A percentile compares a stretch with the other conserved stretches of the same genome.
Evolutionary conservation across 75 land plant genomes (phyloP).

Genomic region (Pseudotsuga menziesii): DNA sequence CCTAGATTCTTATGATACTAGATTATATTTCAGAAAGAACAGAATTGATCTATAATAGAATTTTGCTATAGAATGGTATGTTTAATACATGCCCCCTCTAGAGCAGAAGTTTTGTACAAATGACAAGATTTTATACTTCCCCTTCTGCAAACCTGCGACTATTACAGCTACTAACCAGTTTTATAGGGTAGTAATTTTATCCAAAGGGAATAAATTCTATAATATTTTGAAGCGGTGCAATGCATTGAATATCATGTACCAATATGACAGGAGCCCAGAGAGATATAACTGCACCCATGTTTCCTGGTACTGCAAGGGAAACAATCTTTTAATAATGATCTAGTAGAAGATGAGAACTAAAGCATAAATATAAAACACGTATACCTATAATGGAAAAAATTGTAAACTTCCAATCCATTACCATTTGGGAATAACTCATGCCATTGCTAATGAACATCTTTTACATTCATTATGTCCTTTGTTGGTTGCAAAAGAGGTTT

Average conservation of each 20-base stretch:
- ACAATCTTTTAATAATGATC: neutral
- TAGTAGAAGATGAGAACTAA: conserved; percentile 8
- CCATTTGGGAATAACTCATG: conserved; percentile 88
- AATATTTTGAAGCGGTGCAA: too few relatives aligned
- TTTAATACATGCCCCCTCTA: neutral
- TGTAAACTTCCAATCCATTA: conserved; percentile 9
- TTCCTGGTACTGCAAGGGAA: conserved; percentile 45
- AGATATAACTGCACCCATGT: conserved; percentile 69
- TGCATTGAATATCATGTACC: conserved; percentile 44
- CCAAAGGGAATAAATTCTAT: neutral
- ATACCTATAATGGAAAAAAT: neutral
- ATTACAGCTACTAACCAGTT: too few relatives aligned
- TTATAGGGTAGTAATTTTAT: neutral
- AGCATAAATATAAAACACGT: neutral
- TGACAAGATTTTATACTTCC: too few relatives aligned
- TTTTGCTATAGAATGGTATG: neutral
- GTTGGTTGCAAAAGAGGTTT: too few relatives aligned
- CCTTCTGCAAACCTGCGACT: too few relatives aligned
- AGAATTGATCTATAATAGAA: neutral
- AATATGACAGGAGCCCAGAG: conserved; percentile 84
- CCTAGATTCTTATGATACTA: too few relatives aligned
- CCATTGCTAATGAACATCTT: too few relatives aligned
- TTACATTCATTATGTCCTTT: too few relatives aligned
- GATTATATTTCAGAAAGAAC: neutral
- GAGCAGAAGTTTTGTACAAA: neutral